Conservation (phyloP, 768 basidiomycete species). For the Nevesoporus exiguus region DNA sequence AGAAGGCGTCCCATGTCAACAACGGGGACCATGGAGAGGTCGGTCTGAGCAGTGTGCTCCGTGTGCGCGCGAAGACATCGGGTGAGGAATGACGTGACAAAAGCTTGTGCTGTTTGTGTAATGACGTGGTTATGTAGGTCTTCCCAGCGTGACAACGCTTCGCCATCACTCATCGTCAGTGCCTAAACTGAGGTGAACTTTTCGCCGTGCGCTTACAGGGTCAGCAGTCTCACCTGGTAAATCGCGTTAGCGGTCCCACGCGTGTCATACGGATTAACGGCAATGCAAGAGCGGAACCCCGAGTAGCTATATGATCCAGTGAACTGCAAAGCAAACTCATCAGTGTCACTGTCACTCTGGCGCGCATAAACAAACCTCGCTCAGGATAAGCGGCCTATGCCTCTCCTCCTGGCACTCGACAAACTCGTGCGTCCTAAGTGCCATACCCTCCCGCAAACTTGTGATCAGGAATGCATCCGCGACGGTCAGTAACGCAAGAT, state of each 20-base stretch:
- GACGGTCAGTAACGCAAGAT: constrained; percentile 74
- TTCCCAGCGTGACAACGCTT: constrained; percentile 75
- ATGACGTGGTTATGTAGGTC: constrained; percentile 84
- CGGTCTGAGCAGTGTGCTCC: constrained; percentile 48
- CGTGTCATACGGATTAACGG: constrained; percentile 83
- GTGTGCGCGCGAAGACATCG: constrained; percentile 69
- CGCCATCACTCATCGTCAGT: constrained; percentile 72
- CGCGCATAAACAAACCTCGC: constrained; percentile 47
- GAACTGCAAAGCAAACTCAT: constrained; percentile 44
- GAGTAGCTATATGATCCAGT: constrained; percentile 84
- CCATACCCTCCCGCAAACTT: constrained; percentile 86
- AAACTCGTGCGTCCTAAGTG: constrained; percentile 73
- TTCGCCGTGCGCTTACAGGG: not conserved
- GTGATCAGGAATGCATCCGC: constrained; percentile 86
- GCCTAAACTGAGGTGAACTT: constrained; percentile 38
- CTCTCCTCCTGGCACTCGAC: constrained; percentile 77
- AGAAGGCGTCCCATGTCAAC: constrained; percentile 52
- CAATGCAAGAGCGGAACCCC: constrained; percentile 83
- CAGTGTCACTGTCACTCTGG: not conserved
- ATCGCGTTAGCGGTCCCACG: constrained; percentile 84
- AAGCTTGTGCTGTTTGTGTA: constrained; percentile 83
- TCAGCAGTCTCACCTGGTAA: constrained; percentile 36
- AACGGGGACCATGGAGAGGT: constrained; percentile 34
- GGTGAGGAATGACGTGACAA: constrained; percentile 75
- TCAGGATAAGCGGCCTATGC: constrained; percentile 71